phyloP scores from a whole-genome alignment of 192 early-diverging fungal species.

The Dispira parvispora region DNA sequence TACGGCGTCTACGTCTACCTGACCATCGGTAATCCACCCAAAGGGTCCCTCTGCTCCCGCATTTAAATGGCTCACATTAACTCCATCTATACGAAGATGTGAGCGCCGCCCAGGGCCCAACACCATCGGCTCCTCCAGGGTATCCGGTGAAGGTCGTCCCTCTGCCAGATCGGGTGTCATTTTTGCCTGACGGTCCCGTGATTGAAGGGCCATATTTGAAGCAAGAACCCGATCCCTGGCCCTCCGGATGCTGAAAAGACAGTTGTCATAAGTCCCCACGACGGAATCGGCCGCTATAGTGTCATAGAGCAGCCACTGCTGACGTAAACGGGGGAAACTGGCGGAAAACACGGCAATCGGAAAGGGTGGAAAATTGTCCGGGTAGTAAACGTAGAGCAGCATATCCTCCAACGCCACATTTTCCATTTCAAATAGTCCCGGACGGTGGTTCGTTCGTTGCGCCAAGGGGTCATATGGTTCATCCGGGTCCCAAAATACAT shows the following conservation, averaged over 20 bases:
- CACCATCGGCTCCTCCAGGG: background rate
- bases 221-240: constrained; percentile 38
- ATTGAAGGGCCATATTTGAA: background rate
- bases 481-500: constrained; percentile 59
- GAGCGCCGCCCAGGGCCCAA: constrained; percentile 16
- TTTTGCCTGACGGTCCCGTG: background rate
- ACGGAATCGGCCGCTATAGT: constrained; percentile 71
- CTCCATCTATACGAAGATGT: constrained; percentile 70
- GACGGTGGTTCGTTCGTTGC: constrained; percentile 37
- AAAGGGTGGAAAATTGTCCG: constrained; percentile 68
- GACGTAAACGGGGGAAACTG: constrained; percentile 61
- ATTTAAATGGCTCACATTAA: constrained; percentile 85
- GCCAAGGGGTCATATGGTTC: constrained; percentile 40
- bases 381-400: constrained; percentile 71
- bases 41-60: constrained; percentile 69
- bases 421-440: constrained; percentile 75
- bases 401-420: constrained; percentile 70
- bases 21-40: constrained; percentile 85
- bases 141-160: background rate
- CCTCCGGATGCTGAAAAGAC: constrained; percentile 81
- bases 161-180: background rate
- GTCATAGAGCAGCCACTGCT: constrained; percentile 89
- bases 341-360: constrained; percentile 76
- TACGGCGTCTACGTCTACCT: constrained; percentile 61
- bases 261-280: constrained; percentile 87